Conservation (phyloP, 2,329 filamentous ascomycete genomes). For the Monilinia vaccinii-corymbosi region DNA sequence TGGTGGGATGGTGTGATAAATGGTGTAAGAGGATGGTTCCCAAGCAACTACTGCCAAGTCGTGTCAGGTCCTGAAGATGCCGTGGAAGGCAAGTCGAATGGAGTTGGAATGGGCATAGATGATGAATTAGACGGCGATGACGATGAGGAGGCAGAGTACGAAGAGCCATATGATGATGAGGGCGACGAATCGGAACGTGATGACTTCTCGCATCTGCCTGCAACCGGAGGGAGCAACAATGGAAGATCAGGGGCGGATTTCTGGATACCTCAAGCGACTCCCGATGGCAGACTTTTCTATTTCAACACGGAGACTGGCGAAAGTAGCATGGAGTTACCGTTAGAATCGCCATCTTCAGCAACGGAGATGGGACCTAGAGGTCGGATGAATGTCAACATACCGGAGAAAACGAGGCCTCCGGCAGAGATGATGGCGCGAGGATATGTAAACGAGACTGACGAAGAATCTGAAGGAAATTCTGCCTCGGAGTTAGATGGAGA, state of each 20-base stretch:
- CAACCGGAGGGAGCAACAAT: slow-evolving; percentile 54
- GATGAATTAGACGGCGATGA: slow-evolving; percentile 57
- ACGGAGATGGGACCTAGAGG: slow-evolving; percentile 82
- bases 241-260: slow-evolving; percentile 86
- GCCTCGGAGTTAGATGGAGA: slow-evolving; percentile 78
- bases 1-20: slow-evolving; percentile 99
- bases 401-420: slow-evolving; percentile 82
- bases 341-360: slow-evolving; percentile 76
- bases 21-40: slow-evolving; percentile 95
- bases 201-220: slow-evolving; percentile 48
- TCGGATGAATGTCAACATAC: slow-evolving; percentile 78
- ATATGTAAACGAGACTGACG: slow-evolving; percentile 74
- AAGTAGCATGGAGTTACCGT: slow-evolving; percentile 85
- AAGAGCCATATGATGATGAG: slow-evolving; percentile 50
- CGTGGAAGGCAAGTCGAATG: slow-evolving; percentile 49
- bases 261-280: slow-evolving; percentile 96
- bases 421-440: slow-evolving; percentile 85
- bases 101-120: slow-evolving; percentile 36
- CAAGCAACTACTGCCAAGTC: slow-evolving; percentile 94
- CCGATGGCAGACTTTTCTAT: slow-evolving; percentile 88
- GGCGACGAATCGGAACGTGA: slow-evolving; percentile 55
- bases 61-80: slow-evolving; percentile 69
- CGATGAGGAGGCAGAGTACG: slow-evolving; percentile 61
- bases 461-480: slow-evolving; percentile 77
- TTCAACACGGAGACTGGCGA: slow-evolving; percentile 97